These are phyloP conservation scores for Penicillium brevicompactum DNA, from an alignment of 2,329 filamentous ascomycete species.

Conservation along the genomic window DNA sequence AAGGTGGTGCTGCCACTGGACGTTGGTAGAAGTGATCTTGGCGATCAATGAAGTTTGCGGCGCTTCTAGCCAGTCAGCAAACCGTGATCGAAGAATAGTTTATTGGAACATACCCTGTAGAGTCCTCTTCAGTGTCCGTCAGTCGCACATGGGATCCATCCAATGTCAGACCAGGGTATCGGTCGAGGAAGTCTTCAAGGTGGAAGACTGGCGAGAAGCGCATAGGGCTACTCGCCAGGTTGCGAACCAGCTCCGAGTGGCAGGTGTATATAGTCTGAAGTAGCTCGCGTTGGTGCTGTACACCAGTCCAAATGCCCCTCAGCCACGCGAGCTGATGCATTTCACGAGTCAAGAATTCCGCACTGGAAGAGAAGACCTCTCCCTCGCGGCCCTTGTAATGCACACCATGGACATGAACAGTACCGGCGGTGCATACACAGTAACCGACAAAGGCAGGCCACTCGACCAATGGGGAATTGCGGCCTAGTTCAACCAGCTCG, in stretches of 20 bases:
- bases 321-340: conserved; percentile 79
- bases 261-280: conserved; percentile 75
- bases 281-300: conserved; percentile 78
- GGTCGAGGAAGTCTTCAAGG: conserved; percentile 83
- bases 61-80: conserved; percentile 3
- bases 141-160: conserved; percentile 76
- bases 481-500: conserved; percentile 77
- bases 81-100: neutral
- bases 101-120: conserved; percentile 15
- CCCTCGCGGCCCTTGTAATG: conserved; percentile 71
- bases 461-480: conserved; percentile 72
- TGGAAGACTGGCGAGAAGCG: conserved; percentile 79
- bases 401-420: conserved; percentile 83
- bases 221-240: conserved; percentile 67
- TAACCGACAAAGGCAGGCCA: conserved; percentile 88
- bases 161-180: conserved; percentile 72
- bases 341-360: conserved; percentile 73
- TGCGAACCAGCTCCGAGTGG: conserved; percentile 79
- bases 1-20: conserved; percentile 17
- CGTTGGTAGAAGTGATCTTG: conserved; percentile 24
- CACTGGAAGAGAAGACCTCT: conserved; percentile 63
- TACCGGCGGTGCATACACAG: conserved; percentile 82
- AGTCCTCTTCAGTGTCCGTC: conserved; percentile 64
- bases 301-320: conserved; percentile 72
- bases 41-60: conserved; percentile 14